phyloP scores from a whole-genome alignment of 805 yeast genomes.

The Grigorovia jiainica region DNA sequence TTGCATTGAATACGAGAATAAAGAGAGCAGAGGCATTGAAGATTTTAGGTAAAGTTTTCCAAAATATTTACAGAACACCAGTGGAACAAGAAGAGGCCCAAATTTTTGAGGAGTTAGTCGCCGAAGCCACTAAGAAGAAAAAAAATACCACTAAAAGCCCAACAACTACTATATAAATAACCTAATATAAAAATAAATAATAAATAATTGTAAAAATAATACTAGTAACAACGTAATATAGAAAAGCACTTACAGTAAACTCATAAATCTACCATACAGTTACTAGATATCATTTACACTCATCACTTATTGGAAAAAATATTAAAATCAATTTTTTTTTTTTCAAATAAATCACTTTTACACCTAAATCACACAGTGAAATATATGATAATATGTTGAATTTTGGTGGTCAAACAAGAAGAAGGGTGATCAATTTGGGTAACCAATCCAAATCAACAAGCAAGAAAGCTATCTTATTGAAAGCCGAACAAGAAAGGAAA shows the following conservation, averaged over 20 bases:
- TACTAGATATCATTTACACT: no score
- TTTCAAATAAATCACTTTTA: background rate
- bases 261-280: no score
- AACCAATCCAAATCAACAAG: slow-evolving; percentile 30
- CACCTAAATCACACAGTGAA: background rate
- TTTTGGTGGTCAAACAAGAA: slow-evolving; percentile 58
- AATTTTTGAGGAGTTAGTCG: slow-evolving; percentile 62
- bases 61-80: slow-evolving; percentile 48
- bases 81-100: slow-evolving; percentile 70
- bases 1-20: slow-evolving; percentile 36
- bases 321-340: background rate
- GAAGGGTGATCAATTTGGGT: slow-evolving; percentile 52
- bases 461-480: slow-evolving; percentile 42
- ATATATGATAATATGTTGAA: no score
- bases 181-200: background rate
- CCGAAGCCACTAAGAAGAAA: slow-evolving; percentile 41
- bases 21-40: slow-evolving; percentile 57
- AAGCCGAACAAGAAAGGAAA: slow-evolving; percentile 56
- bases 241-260: background rate
- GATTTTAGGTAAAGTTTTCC: slow-evolving; percentile 55
- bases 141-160: no score
- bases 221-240: background rate
- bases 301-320: no score
- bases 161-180: no score
- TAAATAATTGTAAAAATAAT: background rate